Conservation (phyloP, 257 asterid genomes). For the Voacanga thouarsii region DNA sequence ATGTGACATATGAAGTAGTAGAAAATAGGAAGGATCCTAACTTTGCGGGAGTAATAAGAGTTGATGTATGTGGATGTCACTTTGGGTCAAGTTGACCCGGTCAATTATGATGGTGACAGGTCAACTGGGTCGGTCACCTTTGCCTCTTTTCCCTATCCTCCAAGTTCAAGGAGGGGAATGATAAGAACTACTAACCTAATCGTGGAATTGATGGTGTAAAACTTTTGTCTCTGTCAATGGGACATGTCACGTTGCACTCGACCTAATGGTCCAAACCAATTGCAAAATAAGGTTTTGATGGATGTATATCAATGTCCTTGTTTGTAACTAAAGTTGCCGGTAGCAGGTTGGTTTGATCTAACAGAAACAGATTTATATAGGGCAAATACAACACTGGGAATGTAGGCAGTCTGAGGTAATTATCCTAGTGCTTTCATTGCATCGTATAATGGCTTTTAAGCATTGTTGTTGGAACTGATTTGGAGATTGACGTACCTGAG, state of each 20-base stretch:
- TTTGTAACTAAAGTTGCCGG: not conserved
- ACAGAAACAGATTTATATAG: not conserved
- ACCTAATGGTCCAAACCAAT: not conserved
- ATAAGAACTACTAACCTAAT: not conserved
- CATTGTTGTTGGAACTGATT: not conserved
- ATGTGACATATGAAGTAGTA: not conserved
- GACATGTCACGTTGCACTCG: not conserved
- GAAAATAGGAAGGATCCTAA: constrained; percentile 9
- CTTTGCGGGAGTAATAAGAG: not conserved
- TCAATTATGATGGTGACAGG: constrained; percentile 25
- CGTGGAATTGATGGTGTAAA: not conserved
- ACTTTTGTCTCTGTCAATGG: not conserved
- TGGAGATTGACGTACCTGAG: not conserved
- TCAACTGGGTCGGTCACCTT: constrained; percentile 10
- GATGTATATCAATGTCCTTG: not conserved
- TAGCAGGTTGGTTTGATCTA: not conserved
- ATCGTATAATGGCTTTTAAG: not conserved
- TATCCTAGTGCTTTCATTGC: not conserved
- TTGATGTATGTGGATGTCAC: not conserved
- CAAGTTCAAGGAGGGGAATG: not conserved
- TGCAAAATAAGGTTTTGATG: not conserved
- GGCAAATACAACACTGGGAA: not conserved
- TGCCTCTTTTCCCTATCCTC: not conserved
- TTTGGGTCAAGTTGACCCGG: constrained; percentile 23
- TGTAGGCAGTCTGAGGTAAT: not conserved